phyloP scores from a whole-genome alignment of 2,329 filamentous ascomycete species.

The Monilinia polystroma region DNA sequence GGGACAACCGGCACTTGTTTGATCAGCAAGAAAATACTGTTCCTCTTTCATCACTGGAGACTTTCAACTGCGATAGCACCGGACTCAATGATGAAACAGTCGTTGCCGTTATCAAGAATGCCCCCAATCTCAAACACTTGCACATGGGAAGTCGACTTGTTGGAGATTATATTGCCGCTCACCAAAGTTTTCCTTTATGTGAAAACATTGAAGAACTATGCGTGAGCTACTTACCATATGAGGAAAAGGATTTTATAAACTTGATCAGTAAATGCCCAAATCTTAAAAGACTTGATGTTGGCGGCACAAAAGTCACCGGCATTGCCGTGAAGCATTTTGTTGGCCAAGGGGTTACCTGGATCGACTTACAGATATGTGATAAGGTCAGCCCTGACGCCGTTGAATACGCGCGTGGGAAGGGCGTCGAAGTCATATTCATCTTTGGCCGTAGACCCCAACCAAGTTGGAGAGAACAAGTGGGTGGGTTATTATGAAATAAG shows the following conservation, averaged over 20 bases:
- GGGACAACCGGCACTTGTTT: constrained; percentile 21
- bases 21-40: neutral
- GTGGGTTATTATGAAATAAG: neutral
- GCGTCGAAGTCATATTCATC: constrained; percentile 32
- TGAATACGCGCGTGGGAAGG: constrained; percentile 37
- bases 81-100: constrained; percentile 30
- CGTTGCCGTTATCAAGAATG: constrained; percentile 24
- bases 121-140: constrained; percentile 33
- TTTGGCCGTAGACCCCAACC: constrained; percentile 3
- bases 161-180: constrained; percentile 12
- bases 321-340: constrained; percentile 41
- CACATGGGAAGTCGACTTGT: constrained; percentile 30
- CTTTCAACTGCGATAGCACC: constrained; percentile 32
- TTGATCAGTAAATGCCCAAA: constrained; percentile 34
- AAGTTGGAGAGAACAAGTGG: neutral
- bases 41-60: constrained; percentile 35
- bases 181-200: constrained; percentile 31
- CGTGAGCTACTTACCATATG: constrained; percentile 23
- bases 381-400: constrained; percentile 38
- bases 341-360: constrained; percentile 33
- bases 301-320: constrained; percentile 38
- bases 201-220: constrained; percentile 34
- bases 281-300: constrained; percentile 35
- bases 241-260: constrained; percentile 29
- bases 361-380: constrained; percentile 36